Conservation (phyloP, 345 rosid genomes). For the Eucalyptus sp. region DNA sequence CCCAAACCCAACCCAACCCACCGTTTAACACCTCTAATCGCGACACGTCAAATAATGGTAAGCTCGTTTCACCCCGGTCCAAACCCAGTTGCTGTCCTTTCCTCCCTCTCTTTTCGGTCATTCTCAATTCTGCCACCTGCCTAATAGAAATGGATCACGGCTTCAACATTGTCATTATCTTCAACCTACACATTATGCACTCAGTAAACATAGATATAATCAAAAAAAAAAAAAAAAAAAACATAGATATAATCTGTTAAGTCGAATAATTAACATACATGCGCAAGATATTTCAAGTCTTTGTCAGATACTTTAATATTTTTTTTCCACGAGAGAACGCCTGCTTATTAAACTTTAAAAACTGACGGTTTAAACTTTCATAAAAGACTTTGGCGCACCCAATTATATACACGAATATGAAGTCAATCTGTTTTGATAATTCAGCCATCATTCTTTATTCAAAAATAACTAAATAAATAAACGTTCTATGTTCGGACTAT, state of each 20-base stretch:
- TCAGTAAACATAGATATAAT: too few species aligned
- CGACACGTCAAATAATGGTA: neutral
- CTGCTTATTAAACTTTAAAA: too few species aligned
- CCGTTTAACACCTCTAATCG: too few species aligned
- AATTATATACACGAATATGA: neutral
- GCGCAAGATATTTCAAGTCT: too few species aligned
- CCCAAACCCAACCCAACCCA: too few species aligned
- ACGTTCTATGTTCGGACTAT: neutral
- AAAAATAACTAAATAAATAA: fast-evolving
- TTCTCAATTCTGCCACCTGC: neutral
- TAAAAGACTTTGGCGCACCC: neutral
- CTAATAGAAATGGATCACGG: neutral
- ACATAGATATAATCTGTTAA: too few species aligned
- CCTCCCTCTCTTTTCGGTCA: neutral
- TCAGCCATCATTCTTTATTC: neutral
- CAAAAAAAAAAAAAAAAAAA: too few species aligned
- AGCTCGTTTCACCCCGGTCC: neutral
- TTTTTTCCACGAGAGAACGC: too few species aligned
- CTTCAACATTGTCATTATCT: neutral
- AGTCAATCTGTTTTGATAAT: neutral
- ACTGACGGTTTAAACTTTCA: neutral
- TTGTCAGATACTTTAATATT: too few species aligned
- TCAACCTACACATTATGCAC: neutral
- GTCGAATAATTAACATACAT: too few species aligned
- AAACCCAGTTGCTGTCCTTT: neutral